Evolutionary conservation across 2,329 filamentous ascomycete species (phyloP), one percentile per base, ranked within the genome.

Genomic region (Aspergillus tubingensis): DNA sequence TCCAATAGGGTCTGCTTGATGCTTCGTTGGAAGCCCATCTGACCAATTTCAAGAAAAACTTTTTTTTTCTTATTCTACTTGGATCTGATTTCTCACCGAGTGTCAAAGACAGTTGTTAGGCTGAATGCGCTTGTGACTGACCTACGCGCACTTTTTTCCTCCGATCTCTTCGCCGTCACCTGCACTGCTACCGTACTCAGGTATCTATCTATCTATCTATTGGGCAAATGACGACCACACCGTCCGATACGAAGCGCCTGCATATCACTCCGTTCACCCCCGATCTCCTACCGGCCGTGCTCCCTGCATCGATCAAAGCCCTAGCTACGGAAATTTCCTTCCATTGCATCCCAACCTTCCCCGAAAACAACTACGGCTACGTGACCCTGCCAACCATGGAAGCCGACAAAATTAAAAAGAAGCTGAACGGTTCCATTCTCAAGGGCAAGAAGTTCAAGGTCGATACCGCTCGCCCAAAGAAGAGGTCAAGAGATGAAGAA

Each of bases 381-480:
- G 82, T 98, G 61, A 92, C 96, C 50, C 79, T 99, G 39, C 93
- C 93, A 0, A 78, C 75, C 3, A 85, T 86, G 77, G 92, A 96
- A 66, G 95, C 94, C 8, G 90, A 94, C n/a, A 96, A 92, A 76
- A 78, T 98, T 57, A 92, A 88, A 79, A 94, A 90, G 79, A 98
- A 95, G 79, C 83, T 98, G 53, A 91, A 96, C 81, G 94, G 94
- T 32, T 86, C 89, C 2, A 89, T 91, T 23, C 79, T 99, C 59
- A 95, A 90, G 73, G 95, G 95, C 8, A 83, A 83, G 62, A 98
- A 96, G 77, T 86, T 98, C 69, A 87, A 87, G 61, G 86, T 99
- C 61, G 91, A 97, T 69, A 87, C 89, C 65, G 95, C 95, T 6
- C 86, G 87, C 52, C 87, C 90, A 0, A 81, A 86, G 66, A 85